phyloP scores from a whole-genome alignment of 768 basidiomycete species.

The Trametopsis cervina region DNA sequence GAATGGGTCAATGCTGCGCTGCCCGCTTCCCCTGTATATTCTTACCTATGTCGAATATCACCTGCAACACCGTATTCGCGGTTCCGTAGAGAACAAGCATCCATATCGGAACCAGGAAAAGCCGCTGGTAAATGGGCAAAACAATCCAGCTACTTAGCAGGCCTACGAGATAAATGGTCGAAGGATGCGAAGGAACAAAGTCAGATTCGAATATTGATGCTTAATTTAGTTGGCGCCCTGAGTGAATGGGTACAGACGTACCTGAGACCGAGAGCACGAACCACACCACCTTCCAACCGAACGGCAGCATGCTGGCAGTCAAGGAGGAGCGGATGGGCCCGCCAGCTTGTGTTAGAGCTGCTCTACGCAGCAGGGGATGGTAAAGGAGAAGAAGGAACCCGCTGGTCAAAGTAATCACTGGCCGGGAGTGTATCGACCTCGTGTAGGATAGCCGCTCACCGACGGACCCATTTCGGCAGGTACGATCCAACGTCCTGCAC shows the following conservation, averaged over 20 bases:
- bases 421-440: not conserved
- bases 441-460: not conserved
- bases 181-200: not conserved
- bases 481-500: not conserved
- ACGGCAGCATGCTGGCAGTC: constrained; percentile 40
- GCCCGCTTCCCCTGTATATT: not conserved
- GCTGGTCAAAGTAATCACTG: not conserved
- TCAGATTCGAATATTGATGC: not conserved
- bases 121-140: constrained; percentile 37
- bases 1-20: constrained; percentile 1
- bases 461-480: not conserved
- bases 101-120: constrained; percentile 37
- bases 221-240: not conserved
- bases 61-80: constrained; percentile 46
- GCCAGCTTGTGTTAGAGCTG: not conserved
- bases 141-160: constrained; percentile 43
- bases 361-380: constrained; percentile 7
- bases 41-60: constrained; percentile 54
- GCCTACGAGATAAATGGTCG: constrained; percentile 29
- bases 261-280: constrained; percentile 51
- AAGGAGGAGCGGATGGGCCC: constrained; percentile 1
- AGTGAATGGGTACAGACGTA: constrained; percentile 18
- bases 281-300: constrained; percentile 51
- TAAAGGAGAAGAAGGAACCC: not conserved
- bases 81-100: constrained; percentile 40